Evolutionary conservation across 495 filamentous ascomycete genomes (phyloP).

Genomic region (Hypoxylon crocopeplum): DNA sequence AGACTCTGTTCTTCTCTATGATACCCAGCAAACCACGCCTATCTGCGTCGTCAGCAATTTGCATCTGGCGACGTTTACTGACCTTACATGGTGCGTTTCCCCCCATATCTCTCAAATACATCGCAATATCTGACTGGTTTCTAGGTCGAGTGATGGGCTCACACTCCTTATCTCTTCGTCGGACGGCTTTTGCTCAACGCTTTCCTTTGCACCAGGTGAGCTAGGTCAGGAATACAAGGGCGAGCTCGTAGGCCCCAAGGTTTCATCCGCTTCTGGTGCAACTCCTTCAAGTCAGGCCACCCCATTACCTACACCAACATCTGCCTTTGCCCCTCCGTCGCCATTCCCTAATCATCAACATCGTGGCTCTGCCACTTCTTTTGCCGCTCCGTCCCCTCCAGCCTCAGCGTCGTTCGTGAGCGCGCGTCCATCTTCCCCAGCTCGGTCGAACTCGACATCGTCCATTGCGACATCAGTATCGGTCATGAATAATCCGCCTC

Average conservation of each 20-base stretch:
- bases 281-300: conserved; percentile 64
- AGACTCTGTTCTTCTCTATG: conserved; percentile 94
- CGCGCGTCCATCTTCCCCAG: conserved; percentile 73
- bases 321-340: conserved; percentile 63
- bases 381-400: conserved; percentile 65
- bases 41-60: conserved; percentile 94
- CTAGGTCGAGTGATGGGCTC: conserved; percentile 90
- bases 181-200: conserved; percentile 93
- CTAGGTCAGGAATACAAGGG: conserved; percentile 86
- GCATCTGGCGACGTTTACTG: conserved; percentile 96
- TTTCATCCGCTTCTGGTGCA: conserved; percentile 46
- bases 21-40: conserved; percentile 95
- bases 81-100: conserved; percentile 82
- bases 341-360: conserved; percentile 61
- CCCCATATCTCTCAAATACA: not conserved
- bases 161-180: conserved; percentile 96
- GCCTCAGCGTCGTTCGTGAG: conserved; percentile 53
- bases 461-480: conserved; percentile 74
- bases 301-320: conserved; percentile 69
- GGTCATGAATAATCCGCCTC: conserved; percentile 76
- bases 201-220: conserved; percentile 85
- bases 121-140: conserved; percentile 37
- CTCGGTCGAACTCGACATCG: conserved; percentile 83
- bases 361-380: conserved; percentile 55
- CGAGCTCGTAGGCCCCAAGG: conserved; percentile 60